Base-by-base conservation (phyloP, 108 stramenopile species). In the Bacterosira constricta region DNA sequence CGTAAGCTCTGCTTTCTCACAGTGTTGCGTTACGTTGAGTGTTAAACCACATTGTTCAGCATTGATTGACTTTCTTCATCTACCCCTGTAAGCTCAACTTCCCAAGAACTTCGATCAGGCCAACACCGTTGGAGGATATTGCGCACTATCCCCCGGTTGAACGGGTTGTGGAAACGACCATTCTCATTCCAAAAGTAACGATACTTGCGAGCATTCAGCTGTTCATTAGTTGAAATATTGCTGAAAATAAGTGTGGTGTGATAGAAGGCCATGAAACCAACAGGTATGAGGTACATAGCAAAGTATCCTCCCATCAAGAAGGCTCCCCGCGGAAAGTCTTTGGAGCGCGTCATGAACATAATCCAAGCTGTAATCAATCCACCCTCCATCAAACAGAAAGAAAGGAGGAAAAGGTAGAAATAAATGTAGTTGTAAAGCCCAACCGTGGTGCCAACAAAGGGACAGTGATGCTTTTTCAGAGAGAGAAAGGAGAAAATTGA, bases 391-490 rank as follows among this genome's bases (percentile, higher is more conserved):
- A 85, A 36, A 20, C 81, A 71, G 69, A 96, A 77, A 42, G 51
- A 80, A 50, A 88, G 26, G 6, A 97, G 73, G 72, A 96, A 96
- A 13, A 86, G 49, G 45, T 86, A 96, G 73, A 99, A 99, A 57
- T 85, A 96, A 26, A 82, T 79, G 83, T 99, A 99, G 71, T 99
- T 99, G 84, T 92, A 88, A 12, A 93, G 79, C 34, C 98, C 99
- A 17, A 99, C 83, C 27, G 94, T 96, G 50, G 90, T 93, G 64
- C 95, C 95, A 20, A 99, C 92, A 69, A 97, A 99, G 17, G 98
- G 96, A 73, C 99, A 99, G 82, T 97, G 96, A 81, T 99, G 99
- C n/a, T n/a, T n/a, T n/a, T n/a, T n/a, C n/a, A n/a, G n/a, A n/a
- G n/a, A n/a, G n/a, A n/a, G n/a, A n/a, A n/a, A n/a, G n/a, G n/a